These are phyloP conservation scores for Pleurotus platypus DNA, from an alignment of 768 basidiomycete genomes.

Conservation along the genomic window DNA sequence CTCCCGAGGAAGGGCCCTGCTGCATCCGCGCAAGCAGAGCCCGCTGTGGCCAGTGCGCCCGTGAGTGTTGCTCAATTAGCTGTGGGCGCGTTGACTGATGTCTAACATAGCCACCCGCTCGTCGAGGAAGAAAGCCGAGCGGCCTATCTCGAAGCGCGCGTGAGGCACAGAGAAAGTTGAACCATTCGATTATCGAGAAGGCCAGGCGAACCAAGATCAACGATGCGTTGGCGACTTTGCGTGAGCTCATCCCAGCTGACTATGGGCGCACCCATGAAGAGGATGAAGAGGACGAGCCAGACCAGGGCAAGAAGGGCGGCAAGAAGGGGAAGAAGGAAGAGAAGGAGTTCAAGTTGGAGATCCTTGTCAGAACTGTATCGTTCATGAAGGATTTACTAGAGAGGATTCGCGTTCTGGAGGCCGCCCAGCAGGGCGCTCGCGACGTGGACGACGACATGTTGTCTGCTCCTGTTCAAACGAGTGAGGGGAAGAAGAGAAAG, in stretches of 20 bases:
- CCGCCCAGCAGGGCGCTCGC: conserved; percentile 21
- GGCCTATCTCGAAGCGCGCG: conserved; percentile 72
- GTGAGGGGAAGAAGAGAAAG: conserved; percentile 15
- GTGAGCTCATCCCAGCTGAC: conserved; percentile 69
- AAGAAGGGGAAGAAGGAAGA: conserved; percentile 39
- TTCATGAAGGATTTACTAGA: conserved; percentile 71
- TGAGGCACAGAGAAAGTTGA: conserved; percentile 86
- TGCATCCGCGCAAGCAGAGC: conserved; percentile 3
- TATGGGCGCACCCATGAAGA: conserved; percentile 29
- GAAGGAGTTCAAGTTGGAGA: conserved; percentile 89
- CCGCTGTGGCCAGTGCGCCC: background rate
- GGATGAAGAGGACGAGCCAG: conserved; percentile 30
- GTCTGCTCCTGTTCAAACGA: background rate
- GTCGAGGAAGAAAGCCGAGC: conserved; percentile 71
- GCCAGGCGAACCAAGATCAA: conserved; percentile 95
- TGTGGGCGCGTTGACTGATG: conserved; percentile 11
- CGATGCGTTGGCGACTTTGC: conserved; percentile 75
- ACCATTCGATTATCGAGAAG: conserved; percentile 95
- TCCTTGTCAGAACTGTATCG: conserved; percentile 77
- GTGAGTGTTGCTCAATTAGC: conserved; percentile 9
- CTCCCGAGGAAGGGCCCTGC: conserved; percentile 17
- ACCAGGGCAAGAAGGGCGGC: conserved; percentile 29
- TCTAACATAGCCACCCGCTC: conserved; percentile 17
- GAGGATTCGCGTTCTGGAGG: conserved; percentile 42
- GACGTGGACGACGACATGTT: conserved; percentile 11